Evolutionary conservation across 441 rosid species (phyloP).

Genomic region (Adansonia rubrostipa): DNA sequence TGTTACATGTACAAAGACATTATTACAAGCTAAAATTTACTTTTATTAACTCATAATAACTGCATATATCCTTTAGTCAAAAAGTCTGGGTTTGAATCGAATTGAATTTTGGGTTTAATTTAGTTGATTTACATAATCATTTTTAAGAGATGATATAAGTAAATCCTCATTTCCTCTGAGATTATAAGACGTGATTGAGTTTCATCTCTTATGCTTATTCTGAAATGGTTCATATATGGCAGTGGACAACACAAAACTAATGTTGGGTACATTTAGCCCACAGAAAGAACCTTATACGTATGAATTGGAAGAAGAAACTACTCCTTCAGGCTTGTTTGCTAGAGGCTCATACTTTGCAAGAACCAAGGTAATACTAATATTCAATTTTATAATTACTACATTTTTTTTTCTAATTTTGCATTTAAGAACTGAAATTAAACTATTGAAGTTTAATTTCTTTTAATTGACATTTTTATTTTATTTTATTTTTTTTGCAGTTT

Average conservation of each 20-base stretch:
- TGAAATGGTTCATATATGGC: background rate
- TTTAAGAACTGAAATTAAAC: background rate
- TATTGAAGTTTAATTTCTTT: background rate
- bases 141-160: no score
- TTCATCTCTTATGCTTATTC: background rate
- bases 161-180: background rate
- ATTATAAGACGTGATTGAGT: background rate
- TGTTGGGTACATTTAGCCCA: slow-evolving; percentile 62
- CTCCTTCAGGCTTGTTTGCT: slow-evolving; percentile 58
- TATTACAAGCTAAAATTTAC: background rate
- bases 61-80: no score
- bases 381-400: no score
- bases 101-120: background rate
- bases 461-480: background rate
- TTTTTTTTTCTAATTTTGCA: background rate
- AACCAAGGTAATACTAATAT: slow-evolving; percentile 44
- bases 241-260: slow-evolving; percentile 57
- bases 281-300: slow-evolving; percentile 52
- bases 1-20: background rate
- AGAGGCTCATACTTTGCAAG: slow-evolving; percentile 60
- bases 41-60: no score
- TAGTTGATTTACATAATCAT: background rate
- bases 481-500: slow-evolving; percentile 16
- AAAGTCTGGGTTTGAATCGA: background rate
- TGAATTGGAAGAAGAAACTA: slow-evolving; percentile 57